These are phyloP conservation scores for Termitomyces sp. DNA, from an alignment of 768 basidiomycete species.

Conservation along the genomic window DNA sequence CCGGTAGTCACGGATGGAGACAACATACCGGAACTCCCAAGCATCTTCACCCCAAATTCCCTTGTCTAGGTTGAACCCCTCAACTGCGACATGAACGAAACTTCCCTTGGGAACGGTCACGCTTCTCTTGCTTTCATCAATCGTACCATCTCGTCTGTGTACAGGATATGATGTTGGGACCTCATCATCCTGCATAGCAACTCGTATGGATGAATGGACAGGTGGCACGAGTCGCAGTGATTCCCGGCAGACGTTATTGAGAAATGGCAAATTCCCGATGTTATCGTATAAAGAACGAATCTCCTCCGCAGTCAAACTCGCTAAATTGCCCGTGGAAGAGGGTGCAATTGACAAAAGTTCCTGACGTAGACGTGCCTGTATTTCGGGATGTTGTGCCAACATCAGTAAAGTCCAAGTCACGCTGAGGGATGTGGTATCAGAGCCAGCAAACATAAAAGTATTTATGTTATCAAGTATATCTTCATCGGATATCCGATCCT, in stretches of 20 bases:
- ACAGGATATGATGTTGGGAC: constrained; percentile 68
- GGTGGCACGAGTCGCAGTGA: constrained; percentile 75
- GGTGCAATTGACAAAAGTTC: constrained; percentile 54
- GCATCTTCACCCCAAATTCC: constrained; percentile 77
- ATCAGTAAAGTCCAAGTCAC: constrained; percentile 82
- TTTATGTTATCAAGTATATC: constrained; percentile 85
- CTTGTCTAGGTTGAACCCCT: constrained; percentile 75
- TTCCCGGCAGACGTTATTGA: constrained; percentile 76
- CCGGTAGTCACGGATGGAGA: background rate
- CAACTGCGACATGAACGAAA: constrained; percentile 72
- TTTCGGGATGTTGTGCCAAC: constrained; percentile 57
- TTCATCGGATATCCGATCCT: constrained; percentile 78
- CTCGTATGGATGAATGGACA: constrained; percentile 74
- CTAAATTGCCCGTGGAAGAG: constrained; percentile 27
- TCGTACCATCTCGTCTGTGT: constrained; percentile 39
- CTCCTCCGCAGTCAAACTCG: constrained; percentile 55
- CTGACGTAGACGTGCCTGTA: constrained; percentile 65
- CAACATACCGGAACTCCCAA: constrained; percentile 70
- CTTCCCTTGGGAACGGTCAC: constrained; percentile 61
- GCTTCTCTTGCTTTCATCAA: constrained; percentile 31
- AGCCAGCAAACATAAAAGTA: constrained; percentile 88
- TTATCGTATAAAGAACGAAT: constrained; percentile 50
- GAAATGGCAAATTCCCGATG: constrained; percentile 57
- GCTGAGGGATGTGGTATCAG: constrained; percentile 79
- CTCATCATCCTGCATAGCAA: constrained; percentile 72